Evolutionary conservation across 2,329 filamentous ascomycete genomes (phyloP).

Genomic region (Nannizziopsis arthrosporioides): DNA sequence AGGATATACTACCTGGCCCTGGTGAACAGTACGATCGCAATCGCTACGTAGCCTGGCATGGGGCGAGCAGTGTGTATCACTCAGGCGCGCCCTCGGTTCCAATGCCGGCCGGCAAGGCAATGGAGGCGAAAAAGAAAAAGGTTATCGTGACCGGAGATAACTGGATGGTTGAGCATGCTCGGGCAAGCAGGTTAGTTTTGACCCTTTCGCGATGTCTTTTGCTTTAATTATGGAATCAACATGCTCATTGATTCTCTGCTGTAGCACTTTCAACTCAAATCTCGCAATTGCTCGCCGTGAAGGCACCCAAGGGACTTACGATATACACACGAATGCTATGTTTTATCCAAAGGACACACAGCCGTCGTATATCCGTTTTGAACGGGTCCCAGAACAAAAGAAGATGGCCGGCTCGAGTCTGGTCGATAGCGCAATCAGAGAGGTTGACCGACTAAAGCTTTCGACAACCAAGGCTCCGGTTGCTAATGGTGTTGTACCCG

Average conservation of each 20-base stretch:
- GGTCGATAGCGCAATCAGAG: slow-evolving; percentile 22
- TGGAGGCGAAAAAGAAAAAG: slow-evolving; percentile 69
- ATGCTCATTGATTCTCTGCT: slow-evolving; percentile 10
- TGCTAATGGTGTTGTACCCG: slow-evolving; percentile 3
- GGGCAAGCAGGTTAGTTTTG: slow-evolving; percentile 64
- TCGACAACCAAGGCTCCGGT: slow-evolving; percentile 24
- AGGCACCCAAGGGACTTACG: slow-evolving; percentile 70
- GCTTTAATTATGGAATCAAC: background rate
- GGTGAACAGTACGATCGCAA: slow-evolving; percentile 96
- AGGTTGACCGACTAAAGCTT: slow-evolving; percentile 12
- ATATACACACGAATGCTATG: slow-evolving; percentile 86
- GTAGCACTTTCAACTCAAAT: slow-evolving; percentile 70
- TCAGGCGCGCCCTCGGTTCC: slow-evolving; percentile 67
- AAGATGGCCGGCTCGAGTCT: slow-evolving; percentile 20
- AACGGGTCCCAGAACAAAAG: slow-evolving; percentile 47
- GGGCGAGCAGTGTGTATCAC: slow-evolving; percentile 91
- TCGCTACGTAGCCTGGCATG: slow-evolving; percentile 97
- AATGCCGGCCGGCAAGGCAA: slow-evolving; percentile 57
- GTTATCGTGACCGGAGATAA: slow-evolving; percentile 86
- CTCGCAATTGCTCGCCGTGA: slow-evolving; percentile 57
- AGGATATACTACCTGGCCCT: slow-evolving; percentile 62
- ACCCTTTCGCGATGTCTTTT: background rate
- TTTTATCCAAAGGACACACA: slow-evolving; percentile 82
- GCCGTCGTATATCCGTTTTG: slow-evolving; percentile 73
- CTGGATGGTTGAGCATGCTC: slow-evolving; percentile 92